A percentile compares a stretch with the other conserved stretches of the same genome.
These are phyloP conservation scores for Chlorella sp. DNA, from an alignment of 139 green algal genomes.

Conservation along the genomic window DNA sequence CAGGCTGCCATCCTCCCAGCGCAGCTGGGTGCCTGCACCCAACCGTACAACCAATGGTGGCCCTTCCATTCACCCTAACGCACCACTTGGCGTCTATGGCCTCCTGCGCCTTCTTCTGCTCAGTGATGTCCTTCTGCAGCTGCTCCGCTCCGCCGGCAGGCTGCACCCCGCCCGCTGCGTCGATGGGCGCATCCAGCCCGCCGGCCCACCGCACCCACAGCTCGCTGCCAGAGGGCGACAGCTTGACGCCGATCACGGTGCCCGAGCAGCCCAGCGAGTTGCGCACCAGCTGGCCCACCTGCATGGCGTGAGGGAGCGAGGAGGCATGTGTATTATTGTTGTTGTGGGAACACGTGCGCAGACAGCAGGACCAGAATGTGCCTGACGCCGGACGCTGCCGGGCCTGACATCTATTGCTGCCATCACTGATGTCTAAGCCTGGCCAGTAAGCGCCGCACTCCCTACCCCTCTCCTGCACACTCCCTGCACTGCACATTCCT, in stretches of 20 bases:
- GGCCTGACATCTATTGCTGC: no score
- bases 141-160: not conserved
- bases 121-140: not conserved
- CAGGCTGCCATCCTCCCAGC: no score
- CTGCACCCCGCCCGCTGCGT: not conserved
- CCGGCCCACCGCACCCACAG: slow-evolving; percentile 28
- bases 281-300: slow-evolving; percentile 3
- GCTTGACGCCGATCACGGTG: slow-evolving; percentile 21
- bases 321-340: not conserved
- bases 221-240: not conserved
- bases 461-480: no score
- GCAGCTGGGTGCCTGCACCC: not conserved
- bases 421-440: no score
- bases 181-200: slow-evolving; percentile 13
- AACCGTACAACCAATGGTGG: not conserved
- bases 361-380: no score
- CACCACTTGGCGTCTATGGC: not conserved
- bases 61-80: not conserved
- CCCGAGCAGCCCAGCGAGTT: slow-evolving; percentile 6
- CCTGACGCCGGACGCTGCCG: no score
- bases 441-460: no score
- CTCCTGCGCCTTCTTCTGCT: not conserved
- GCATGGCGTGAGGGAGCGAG: not conserved
- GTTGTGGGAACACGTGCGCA: no score
- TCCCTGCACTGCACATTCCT: no score